Evolutionary conservation across 768 basidiomycete species (phyloP), one percentile per base, ranked within the genome.

Genomic region (Pulveroboletus sp.): DNA sequence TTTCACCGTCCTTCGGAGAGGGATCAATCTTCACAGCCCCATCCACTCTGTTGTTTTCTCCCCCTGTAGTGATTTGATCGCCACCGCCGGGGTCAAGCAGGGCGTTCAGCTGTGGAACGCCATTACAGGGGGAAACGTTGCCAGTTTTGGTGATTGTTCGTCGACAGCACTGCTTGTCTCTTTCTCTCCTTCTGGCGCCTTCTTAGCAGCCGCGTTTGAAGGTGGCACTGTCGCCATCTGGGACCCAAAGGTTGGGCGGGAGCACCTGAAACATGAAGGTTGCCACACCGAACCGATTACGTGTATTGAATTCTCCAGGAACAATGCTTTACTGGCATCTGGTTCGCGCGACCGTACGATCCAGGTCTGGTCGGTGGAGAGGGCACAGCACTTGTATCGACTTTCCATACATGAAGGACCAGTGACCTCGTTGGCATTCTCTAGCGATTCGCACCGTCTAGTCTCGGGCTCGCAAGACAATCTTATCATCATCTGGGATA

Each of bases 391-490:
- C 2, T 29, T 65, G 37, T 40, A 57, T 16, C 43, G 34, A 32
- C 33, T 62, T 1, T 42, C 33, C 3, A 19, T 38, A 0, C 67
- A 65, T 41, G 52, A 58, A 34, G 55, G 50, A 19, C 25, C 45
- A 2, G 61, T 67, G 34, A 44, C 27, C 4, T 39, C 52, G 6
- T 40, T 67, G 34, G 54, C 29, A 1, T 67, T 66, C 43, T 61
- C 63, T 1, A 46, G 37, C 12, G 54, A 64, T 32, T 59, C 60
- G 0, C 34, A 23, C 1, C 16, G 34, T 8, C 32, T 67, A 13
- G 50, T 56, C 25, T 68, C 66, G 2, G 60, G 65, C 14, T 57
- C 57, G 2, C 51, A 55, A 32, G 62, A 67, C 31, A 53, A 60
- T 5, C 35, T 55, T 6, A 19, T 63, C 31, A 55, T 61, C 12